Evolutionary conservation across 2,329 filamentous ascomycete species (phyloP), one percentile per base, ranked within the genome.

Genomic region (Fusarium staphyleae): DNA sequence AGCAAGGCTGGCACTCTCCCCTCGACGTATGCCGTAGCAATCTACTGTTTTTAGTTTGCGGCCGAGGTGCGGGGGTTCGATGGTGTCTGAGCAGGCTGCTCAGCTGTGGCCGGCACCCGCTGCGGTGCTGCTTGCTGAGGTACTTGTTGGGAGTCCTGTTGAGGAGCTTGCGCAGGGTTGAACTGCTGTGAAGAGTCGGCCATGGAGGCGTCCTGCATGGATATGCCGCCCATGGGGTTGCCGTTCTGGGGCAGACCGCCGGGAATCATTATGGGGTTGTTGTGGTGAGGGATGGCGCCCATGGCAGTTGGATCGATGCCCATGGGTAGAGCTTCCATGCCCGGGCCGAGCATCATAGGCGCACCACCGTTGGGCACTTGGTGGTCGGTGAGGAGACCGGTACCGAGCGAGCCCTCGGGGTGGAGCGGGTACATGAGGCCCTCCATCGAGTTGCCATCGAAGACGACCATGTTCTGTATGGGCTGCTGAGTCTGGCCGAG

Each of bases 401-500:
- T 72, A 34, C 84, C 85, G 11, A 87, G 75, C 16, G 69, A 70
- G 19, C 81, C 83, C 48, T 86, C 81, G 0, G 91, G 90, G 69
- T 96, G 91, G 34, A 98, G 78, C 2, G 91, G 83, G 70, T 95
- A 96, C 62, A 95, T 87, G 2, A 86, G 86, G 0, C 89, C 90
- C 61, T 90, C 84, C 74, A 90, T 89, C 37, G 81, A 83, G 64
- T 91, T 89, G 12, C 93, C 93, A 71, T 98, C 92, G 67, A 98
- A 96, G 15, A 98, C 79, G 42, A 96, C 83, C 71, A 96, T 86
- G 73, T 99, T 99, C 76, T 99, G 95, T 34, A 99, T 89, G 1
- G 95, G 95, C 73, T 97, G 95, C 76, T 98, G 92, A 33, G 89
- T 87, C 70, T 90, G 87, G 41, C 93, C 91, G 5, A 98, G 83